Conservation (phyloP, 495 filamentous ascomycete genomes). For the Collariella sp. region DNA sequence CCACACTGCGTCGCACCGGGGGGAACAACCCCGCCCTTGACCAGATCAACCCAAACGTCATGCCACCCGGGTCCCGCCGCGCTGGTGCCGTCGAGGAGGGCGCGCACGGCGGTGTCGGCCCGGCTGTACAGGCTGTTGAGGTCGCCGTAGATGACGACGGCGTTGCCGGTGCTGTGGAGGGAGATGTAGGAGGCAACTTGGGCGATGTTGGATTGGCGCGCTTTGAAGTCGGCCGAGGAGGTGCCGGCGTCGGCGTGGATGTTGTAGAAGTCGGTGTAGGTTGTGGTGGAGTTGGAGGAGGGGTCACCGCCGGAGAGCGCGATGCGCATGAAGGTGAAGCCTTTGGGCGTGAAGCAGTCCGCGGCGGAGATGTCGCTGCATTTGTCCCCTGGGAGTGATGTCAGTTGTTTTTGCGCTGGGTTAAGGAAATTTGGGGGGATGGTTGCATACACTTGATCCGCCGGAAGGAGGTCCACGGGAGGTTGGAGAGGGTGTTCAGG, state of each 20-base stretch:
- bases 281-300: slow-evolving; percentile 15
- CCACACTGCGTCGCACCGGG: slow-evolving; percentile 38
- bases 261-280: slow-evolving; percentile 53
- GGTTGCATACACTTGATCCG: slow-evolving; percentile 54
- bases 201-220: slow-evolving; percentile 46
- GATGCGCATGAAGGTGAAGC: slow-evolving; percentile 53
- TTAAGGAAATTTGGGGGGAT: too few species aligned
- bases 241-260: slow-evolving; percentile 54
- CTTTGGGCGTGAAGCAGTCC: slow-evolving; percentile 59
- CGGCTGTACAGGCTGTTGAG: slow-evolving; percentile 52
- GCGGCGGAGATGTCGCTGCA: slow-evolving; percentile 45
- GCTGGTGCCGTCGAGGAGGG: slow-evolving; percentile 35
- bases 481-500: slow-evolving; percentile 52
- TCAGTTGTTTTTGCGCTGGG: too few species aligned
- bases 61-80: slow-evolving; percentile 24
- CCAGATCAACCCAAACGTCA: slow-evolving; percentile 48
- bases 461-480: slow-evolving; percentile 45
- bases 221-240: slow-evolving; percentile 38
- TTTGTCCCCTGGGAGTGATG: too few species aligned
- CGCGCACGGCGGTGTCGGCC: slow-evolving; percentile 39
- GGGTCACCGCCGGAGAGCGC: slow-evolving; percentile 9
- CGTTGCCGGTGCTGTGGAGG: slow-evolving; percentile 44
- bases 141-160: slow-evolving; percentile 53
- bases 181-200: slow-evolving; percentile 49
- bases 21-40: slow-evolving; percentile 38